Percentiles rank a stretch among this genome's conserved stretches.
Evolutionary conservation across 2,329 filamentous ascomycete species (phyloP).

Genomic region (Pezicula rhizophila): DNA sequence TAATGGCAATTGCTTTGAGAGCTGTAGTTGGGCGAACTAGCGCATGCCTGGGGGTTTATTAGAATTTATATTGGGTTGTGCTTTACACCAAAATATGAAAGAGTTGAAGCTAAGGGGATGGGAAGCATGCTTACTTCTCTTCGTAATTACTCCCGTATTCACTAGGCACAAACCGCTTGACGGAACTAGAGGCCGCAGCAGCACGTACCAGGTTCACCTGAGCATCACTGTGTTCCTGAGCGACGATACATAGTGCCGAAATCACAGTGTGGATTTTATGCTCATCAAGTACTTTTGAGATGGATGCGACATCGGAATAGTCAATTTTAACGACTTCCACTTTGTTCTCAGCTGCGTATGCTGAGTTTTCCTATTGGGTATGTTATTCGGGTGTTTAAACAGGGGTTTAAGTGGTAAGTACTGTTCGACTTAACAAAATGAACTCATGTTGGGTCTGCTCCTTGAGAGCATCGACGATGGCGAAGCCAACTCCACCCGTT

Average conservation of each 20-base stretch:
- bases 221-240: conserved; percentile 23
- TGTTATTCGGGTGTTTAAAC: neutral
- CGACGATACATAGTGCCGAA: neutral
- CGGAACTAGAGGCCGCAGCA: conserved; percentile 22
- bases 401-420: conserved; percentile 1
- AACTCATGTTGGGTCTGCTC: conserved; percentile 23
- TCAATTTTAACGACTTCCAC: conserved; percentile 5
- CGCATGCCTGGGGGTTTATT: neutral
- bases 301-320: conserved; percentile 3
- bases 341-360: conserved; percentile 1
- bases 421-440: conserved; percentile 24
- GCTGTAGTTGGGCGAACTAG: neutral
- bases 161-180: conserved; percentile 32
- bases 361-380: neutral
- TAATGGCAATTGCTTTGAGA: neutral
- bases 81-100: neutral
- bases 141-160: conserved; percentile 34
- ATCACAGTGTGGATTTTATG: conserved; percentile 20
- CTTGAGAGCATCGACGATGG: conserved; percentile 21
- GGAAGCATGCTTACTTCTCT: conserved; percentile 1
- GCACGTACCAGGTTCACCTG: conserved; percentile 30
- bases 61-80: neutral
- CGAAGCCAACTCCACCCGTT: conserved; percentile 20
- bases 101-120: neutral
- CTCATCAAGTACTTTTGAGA: conserved; percentile 18